These are phyloP conservation scores for Henckelia pumila DNA, from an alignment of 257 asterid species.

Conservation along the genomic window DNA sequence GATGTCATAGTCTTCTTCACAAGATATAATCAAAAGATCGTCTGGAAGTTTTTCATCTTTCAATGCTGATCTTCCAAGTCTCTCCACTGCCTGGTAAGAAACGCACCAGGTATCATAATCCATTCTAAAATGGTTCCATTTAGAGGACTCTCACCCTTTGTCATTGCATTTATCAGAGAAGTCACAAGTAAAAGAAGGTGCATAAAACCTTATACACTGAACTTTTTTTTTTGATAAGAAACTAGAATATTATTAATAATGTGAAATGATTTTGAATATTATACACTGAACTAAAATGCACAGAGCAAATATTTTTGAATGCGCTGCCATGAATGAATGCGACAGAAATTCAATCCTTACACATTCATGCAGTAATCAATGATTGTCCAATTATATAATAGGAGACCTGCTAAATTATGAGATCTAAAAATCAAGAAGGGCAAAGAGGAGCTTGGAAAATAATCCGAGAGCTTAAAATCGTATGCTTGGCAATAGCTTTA, in stretches of 20 bases:
- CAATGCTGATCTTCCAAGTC: constrained; percentile 76
- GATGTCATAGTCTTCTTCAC: constrained; percentile 84
- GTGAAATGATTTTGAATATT: no score
- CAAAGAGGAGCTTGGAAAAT: not conserved
- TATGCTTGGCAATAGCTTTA: not conserved
- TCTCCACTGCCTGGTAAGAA: constrained; percentile 70
- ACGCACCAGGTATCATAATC: constrained; percentile 19
- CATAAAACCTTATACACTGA: not conserved
- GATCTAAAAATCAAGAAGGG: not conserved
- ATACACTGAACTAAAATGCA: not conserved
- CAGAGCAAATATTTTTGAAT: constrained; percentile 5
- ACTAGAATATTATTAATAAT: no score
- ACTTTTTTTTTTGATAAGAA: no score
- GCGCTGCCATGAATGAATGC: not conserved
- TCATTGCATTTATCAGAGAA: not conserved
- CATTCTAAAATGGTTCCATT: constrained; percentile 4
- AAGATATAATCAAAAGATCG: constrained; percentile 73
- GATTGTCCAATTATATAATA: not conserved
- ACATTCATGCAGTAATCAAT: not conserved
- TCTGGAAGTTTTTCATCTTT: constrained; percentile 56
- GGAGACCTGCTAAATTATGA: not conserved
- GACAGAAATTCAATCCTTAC: not conserved
- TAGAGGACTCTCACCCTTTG: not conserved
- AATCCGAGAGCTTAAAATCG: not conserved
- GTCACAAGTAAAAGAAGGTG: not conserved